Percentiles rank a stretch among this genome's conserved stretches.
Conservation (phyloP, 2,329 filamentous ascomycete species). For the Cercospora berteroae region DNA sequence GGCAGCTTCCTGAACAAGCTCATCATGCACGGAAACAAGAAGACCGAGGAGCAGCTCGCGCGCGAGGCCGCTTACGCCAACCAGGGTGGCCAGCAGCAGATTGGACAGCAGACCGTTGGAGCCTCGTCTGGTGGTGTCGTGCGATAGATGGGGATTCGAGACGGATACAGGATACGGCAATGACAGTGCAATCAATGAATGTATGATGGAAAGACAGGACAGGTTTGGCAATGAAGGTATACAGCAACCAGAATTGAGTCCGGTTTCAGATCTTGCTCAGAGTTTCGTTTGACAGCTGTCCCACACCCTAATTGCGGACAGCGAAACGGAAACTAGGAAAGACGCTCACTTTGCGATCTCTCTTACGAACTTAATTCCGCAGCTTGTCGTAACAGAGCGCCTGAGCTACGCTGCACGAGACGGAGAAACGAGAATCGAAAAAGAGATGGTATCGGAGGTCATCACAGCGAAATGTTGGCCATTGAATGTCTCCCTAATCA, state of each 20-base stretch:
- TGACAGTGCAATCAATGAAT: slow-evolving; percentile 1
- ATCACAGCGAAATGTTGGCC: too few relatives aligned
- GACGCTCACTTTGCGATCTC: neutral
- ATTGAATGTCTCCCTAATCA: too few relatives aligned
- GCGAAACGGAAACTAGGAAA: neutral
- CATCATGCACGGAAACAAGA: slow-evolving; percentile 41
- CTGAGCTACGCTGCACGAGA: neutral
- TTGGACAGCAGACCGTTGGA: slow-evolving; percentile 4
- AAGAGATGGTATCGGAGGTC: neutral
- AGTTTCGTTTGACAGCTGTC: slow-evolving; percentile 3
- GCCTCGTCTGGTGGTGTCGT: slow-evolving; percentile 5
- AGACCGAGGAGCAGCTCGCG: slow-evolving; percentile 40
- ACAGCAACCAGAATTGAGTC: slow-evolving; percentile 1
- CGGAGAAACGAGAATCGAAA: neutral
- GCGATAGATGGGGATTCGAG: neutral
- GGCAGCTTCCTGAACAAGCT: slow-evolving; percentile 41
- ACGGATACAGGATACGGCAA: neutral
- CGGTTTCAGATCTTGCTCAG: neutral
- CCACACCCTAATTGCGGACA: neutral
- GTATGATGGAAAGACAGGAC: slow-evolving; percentile 3
- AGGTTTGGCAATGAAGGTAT: neutral
- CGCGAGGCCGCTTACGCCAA: slow-evolving; percentile 21
- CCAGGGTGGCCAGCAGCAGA: slow-evolving; percentile 9
- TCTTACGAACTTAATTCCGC: neutral
- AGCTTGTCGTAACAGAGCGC: neutral